phyloP scores from a whole-genome alignment of 768 basidiomycete species.

The Udeniomyces megalosporus region DNA sequence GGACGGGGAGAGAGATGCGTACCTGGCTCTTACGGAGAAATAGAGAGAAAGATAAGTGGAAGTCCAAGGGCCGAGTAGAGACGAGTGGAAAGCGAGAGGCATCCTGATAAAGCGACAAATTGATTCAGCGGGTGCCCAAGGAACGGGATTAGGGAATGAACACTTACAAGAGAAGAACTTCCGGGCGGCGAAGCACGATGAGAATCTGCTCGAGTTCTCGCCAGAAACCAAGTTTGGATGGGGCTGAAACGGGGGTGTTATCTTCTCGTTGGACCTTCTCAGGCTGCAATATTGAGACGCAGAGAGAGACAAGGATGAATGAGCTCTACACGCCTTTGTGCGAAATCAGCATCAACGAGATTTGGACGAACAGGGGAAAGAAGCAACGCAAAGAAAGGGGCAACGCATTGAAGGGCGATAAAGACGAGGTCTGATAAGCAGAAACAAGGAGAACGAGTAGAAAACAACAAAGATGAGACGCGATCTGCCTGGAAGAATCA shows the following conservation, averaged over 20 bases:
- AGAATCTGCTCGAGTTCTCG: background rate
- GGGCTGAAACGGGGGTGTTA: background rate
- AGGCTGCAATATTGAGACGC: no score
- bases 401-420: slow-evolving; percentile 3
- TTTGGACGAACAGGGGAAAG: background rate
- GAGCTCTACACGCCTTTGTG: no score
- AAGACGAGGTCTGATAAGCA: no score
- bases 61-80: slow-evolving; percentile 7
- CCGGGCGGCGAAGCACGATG: background rate
- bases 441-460: no score
- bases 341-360: no score
- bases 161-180: slow-evolving; percentile 9
- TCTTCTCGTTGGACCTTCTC: slow-evolving; percentile 8
- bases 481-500: no score
- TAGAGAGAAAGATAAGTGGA: slow-evolving; percentile 9
- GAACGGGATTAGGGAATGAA: background rate
- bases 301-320: no score
- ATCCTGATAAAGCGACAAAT: background rate
- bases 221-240: background rate
- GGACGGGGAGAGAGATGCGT: no score
- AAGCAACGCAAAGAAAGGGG: slow-evolving; percentile 6
- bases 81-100: slow-evolving; percentile 6
- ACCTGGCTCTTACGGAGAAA: slow-evolving; percentile 10
- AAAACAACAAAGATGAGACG: no score
- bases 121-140: background rate